phyloP scores from a whole-genome alignment of 2,329 filamentous ascomycete species.

The Colletotrichum falcatum region DNA sequence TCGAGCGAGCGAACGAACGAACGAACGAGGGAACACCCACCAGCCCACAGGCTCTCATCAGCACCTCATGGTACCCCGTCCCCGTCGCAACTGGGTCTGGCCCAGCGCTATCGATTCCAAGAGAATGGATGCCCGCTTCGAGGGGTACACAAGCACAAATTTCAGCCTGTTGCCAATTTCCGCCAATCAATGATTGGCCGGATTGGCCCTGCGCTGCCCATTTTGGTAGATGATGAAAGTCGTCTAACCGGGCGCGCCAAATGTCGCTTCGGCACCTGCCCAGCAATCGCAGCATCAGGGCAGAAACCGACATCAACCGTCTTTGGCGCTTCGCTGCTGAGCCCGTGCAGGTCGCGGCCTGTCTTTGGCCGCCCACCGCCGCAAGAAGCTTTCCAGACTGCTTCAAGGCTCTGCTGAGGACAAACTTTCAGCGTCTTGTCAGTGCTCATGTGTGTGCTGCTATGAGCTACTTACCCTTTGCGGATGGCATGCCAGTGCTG shows the following conservation, averaged over 20 bases:
- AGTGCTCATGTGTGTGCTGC: not conserved
- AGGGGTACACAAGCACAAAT: slow-evolving; percentile 23
- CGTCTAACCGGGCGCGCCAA: slow-evolving; percentile 19
- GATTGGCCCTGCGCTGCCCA: slow-evolving; percentile 17
- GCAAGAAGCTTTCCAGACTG: slow-evolving; percentile 3
- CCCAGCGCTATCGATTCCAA: slow-evolving; percentile 40
- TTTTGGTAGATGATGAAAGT: slow-evolving; percentile 22
- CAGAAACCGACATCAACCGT: slow-evolving; percentile 44
- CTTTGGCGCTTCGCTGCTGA: slow-evolving; percentile 28
- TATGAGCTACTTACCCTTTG: slow-evolving; percentile 30
- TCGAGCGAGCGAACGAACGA: slow-evolving; percentile 30
- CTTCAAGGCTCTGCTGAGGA: slow-evolving; percentile 18
- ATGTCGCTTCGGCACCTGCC: slow-evolving; percentile 14
- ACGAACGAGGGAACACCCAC: slow-evolving; percentile 19
- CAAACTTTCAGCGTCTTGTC: slow-evolving; percentile 2
- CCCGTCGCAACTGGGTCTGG: slow-evolving; percentile 33
- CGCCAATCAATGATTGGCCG: slow-evolving; percentile 39
- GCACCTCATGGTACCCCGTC: slow-evolving; percentile 15
- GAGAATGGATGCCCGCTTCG: slow-evolving; percentile 27
- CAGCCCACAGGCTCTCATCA: slow-evolving; percentile 14
- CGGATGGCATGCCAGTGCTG: slow-evolving; percentile 36
- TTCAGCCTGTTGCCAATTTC: slow-evolving; percentile 34
- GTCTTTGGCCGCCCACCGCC: slow-evolving; percentile 22
- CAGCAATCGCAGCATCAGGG: not conserved
- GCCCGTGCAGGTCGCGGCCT: slow-evolving; percentile 2